Evolutionary conservation across 1,139 yeast genomes (phyloP).

Genomic region (Casaregolazyma lundiana): DNA sequence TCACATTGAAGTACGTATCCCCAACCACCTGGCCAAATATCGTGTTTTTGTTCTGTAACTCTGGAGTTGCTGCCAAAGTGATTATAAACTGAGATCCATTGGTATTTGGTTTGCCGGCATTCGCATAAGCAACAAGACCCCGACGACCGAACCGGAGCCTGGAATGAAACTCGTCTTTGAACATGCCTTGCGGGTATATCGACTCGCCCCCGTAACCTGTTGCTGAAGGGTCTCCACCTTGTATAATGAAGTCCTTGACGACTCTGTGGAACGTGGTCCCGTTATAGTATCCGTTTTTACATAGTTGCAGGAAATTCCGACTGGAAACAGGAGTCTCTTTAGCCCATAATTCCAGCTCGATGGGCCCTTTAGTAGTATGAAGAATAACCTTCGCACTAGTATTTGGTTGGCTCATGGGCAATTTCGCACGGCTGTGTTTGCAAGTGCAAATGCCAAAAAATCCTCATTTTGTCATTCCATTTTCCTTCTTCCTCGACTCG

Average conservation of each 20-base stretch:
- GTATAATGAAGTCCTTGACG: slow-evolving; percentile 39
- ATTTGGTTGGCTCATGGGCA: slow-evolving; percentile 44
- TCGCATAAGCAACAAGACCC: slow-evolving; percentile 55
- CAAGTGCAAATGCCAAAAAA: not conserved
- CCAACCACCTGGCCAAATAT: slow-evolving; percentile 63
- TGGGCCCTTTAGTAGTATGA: slow-evolving; percentile 54
- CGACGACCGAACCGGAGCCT: slow-evolving; percentile 51
- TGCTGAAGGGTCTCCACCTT: slow-evolving; percentile 37
- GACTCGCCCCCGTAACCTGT: slow-evolving; percentile 33
- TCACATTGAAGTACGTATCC: slow-evolving; percentile 52
- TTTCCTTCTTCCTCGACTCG: not conserved
- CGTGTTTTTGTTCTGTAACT: slow-evolving; percentile 46
- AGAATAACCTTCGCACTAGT: slow-evolving; percentile 59
- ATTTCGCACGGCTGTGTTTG: not conserved
- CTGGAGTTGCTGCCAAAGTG: slow-evolving; percentile 42
- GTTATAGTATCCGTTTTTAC: slow-evolving; percentile 42
- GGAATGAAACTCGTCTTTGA: slow-evolving; percentile 49
- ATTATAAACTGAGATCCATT: slow-evolving; percentile 51
- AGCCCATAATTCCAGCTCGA: slow-evolving; percentile 66
- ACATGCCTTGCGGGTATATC: slow-evolving; percentile 28
- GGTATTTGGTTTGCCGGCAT: slow-evolving; percentile 31
- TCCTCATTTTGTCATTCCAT: not conserved
- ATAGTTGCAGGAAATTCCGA: slow-evolving; percentile 46
- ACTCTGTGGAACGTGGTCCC: slow-evolving; percentile 42
- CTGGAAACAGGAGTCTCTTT: slow-evolving; percentile 57